A percentile compares a stretch with the other conserved stretches of the same genome.
Conservation (phyloP, 1,284 basidiomycete species). For the Malassezia arunalokei region DNA sequence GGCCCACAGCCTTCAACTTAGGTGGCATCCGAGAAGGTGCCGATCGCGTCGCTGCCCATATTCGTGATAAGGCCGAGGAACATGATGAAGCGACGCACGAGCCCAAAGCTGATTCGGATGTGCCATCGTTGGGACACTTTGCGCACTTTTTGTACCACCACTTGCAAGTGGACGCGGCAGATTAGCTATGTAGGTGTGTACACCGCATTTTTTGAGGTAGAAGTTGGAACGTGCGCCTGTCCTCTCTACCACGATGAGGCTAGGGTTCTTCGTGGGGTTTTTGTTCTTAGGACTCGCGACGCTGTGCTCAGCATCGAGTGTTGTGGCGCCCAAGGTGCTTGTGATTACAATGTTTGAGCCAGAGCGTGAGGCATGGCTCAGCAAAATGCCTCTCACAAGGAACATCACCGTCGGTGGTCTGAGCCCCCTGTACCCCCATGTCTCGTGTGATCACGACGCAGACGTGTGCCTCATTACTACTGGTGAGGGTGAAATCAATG, state of each 20-base stretch:
- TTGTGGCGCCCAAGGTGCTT: slow-evolving; percentile 9
- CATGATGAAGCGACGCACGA: not conserved
- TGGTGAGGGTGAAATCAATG: slow-evolving; percentile 51
- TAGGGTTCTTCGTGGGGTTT: not conserved
- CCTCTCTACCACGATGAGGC: not conserved
- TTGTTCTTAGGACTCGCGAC: not conserved
- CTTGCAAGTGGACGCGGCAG: not conserved
- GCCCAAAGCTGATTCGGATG: not conserved
- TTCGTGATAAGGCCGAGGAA: slow-evolving; percentile 17
- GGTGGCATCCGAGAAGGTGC: slow-evolving; percentile 46
- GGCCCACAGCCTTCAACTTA: slow-evolving; percentile 46
- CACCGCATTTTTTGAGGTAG: not conserved
- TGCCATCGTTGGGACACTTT: not conserved
- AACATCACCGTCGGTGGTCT: slow-evolving; percentile 47
- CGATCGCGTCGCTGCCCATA: slow-evolving; percentile 40
- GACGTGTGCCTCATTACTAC: slow-evolving; percentile 49
- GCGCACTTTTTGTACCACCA: slow-evolving; percentile 3
- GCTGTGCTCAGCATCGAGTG: not conserved
- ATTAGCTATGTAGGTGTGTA: not conserved
- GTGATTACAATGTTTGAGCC: slow-evolving; percentile 42
- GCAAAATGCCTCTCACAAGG: not conserved
- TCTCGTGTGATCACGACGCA: slow-evolving; percentile 48
- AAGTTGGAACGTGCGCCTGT: not conserved
- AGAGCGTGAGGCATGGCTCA: slow-evolving; percentile 45
- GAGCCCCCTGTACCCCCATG: slow-evolving; percentile 50